Conservation (phyloP, 176 grass and related monocot genomes). For the Oryza meridionalis region DNA sequence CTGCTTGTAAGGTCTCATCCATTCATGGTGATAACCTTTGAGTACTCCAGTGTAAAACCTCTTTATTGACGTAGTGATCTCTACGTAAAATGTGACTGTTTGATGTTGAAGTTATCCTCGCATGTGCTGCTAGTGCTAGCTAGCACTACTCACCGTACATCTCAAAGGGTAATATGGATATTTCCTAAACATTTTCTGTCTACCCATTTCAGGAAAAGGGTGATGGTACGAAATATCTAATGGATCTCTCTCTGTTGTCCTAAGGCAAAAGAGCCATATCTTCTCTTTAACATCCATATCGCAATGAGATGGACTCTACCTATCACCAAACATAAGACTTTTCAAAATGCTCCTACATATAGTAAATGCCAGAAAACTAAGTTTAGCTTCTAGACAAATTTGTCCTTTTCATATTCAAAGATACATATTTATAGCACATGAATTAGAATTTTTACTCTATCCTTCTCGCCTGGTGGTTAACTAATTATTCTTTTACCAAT, state of each 20-base stretch:
- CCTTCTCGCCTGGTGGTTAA: no score
- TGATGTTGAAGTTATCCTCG: no score
- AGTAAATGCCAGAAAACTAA: background rate
- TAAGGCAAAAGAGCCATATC: background rate
- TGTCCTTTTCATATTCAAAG: background rate
- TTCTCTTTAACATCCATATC: background rate
- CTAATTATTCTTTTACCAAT: no score
- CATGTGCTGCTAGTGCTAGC: no score
- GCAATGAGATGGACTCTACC: background rate
- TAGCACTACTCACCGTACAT: no score
- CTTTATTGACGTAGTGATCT: no score
- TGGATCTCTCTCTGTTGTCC: background rate
- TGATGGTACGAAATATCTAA: background rate
- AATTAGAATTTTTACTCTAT: no score
- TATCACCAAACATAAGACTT: background rate
- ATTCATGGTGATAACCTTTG: no score
- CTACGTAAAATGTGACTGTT: background rate
- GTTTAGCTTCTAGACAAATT: background rate
- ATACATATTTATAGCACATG: no score
- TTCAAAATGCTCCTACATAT: background rate
- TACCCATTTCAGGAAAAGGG: background rate
- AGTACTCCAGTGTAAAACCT: background rate
- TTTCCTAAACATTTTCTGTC: background rate
- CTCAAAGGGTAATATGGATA: no score
- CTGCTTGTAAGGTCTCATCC: no score